Evolutionary conservation across 106 monocot species (phyloP), one percentile per base, ranked within the genome.

Genomic region (Dioscorea zingiberensis): DNA sequence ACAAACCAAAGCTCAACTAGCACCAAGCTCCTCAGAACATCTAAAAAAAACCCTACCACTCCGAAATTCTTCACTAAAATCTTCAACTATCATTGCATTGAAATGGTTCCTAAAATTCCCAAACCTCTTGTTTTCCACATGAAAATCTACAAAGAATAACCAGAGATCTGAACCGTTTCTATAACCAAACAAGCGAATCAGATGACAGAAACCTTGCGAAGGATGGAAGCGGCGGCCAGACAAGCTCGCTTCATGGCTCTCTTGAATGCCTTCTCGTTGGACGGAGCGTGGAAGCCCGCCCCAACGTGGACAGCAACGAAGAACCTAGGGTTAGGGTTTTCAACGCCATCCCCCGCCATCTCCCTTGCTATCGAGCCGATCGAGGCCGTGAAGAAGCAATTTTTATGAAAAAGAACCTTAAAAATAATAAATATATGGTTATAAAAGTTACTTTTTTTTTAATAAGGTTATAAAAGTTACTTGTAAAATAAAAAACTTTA

Each of bases 251-350:
- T 91, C 80, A 97, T 92, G 66, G 70, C 81, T 60, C 74, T 71
- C 44, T 76, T 61, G 72, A 75, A 91, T 53, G 77, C 73, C 53
- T 71, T 81, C 60, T 97, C 97, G 76, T 88, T 97, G 9, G 88
- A 65, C 47, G 78, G 86, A 11, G 88, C 64, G 67, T 97, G 97
- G 77, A 81, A 97, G 23, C 97, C 97, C 0, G 92, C 97, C 1
- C 97, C 97, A n/a, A 86, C 97, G 63, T 97, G 97, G 22, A 97
- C 91, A 0, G 97, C 91, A 5, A 97, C 77, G 74, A 97, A 92
- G 74, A 88, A 97, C 45, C 83, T 32, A 38, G 38, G 38, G 2
- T 47, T 79, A 62, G 68, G 67, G 59, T 63, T 73, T 62, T 47
- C 74, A 46, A 67, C 76, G 11, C 24, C 61, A 10, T 69, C 67